Evolutionary conservation across 768 basidiomycete genomes (phyloP).

Genomic region (Mycena pura): DNA sequence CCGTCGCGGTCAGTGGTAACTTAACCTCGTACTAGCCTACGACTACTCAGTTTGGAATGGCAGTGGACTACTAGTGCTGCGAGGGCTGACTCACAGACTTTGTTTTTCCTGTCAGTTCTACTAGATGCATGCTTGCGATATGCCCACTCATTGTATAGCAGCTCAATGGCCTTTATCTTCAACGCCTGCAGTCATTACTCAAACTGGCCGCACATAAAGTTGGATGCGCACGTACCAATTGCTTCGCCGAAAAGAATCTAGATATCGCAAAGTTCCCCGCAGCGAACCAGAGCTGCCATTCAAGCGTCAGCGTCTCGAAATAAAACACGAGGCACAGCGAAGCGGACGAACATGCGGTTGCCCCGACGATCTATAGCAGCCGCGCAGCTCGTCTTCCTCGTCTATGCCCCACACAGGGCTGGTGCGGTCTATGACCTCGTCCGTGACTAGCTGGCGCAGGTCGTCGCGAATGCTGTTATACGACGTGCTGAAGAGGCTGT

Average conservation of each 20-base stretch:
- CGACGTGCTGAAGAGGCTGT: conserved; percentile 30
- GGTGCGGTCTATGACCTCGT: conserved; percentile 31
- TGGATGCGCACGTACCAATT: conserved; percentile 26
- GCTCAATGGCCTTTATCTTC: conserved; percentile 35
- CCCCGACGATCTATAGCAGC: conserved; percentile 38
- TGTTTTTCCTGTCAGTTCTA: too few relatives aligned
- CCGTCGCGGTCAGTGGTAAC: too few relatives aligned
- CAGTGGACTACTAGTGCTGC: too few relatives aligned
- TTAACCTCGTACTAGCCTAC: too few relatives aligned
- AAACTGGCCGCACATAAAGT: background rate
- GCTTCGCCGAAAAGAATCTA: conserved; percentile 35
- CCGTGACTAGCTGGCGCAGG: conserved; percentile 33
- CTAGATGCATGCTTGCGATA: too few relatives aligned
- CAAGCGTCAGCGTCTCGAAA: background rate
- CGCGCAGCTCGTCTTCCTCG: conserved; percentile 39
- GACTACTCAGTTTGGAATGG: too few relatives aligned
- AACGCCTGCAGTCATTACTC: conserved; percentile 27
- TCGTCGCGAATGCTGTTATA: conserved; percentile 34
- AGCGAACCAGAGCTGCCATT: conserved; percentile 39
- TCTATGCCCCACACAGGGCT: conserved; percentile 36
- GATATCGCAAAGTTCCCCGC: conserved; percentile 34
- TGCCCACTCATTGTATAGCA: too few relatives aligned
- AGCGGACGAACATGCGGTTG: conserved; percentile 36
- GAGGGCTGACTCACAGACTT: too few relatives aligned
- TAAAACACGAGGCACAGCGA: background rate